A percentile compares a stretch with the other conserved stretches of the same genome.
Evolutionary conservation across 163 green algal genomes (phyloP).

Genomic region (Scenedesmus sp.): DNA sequence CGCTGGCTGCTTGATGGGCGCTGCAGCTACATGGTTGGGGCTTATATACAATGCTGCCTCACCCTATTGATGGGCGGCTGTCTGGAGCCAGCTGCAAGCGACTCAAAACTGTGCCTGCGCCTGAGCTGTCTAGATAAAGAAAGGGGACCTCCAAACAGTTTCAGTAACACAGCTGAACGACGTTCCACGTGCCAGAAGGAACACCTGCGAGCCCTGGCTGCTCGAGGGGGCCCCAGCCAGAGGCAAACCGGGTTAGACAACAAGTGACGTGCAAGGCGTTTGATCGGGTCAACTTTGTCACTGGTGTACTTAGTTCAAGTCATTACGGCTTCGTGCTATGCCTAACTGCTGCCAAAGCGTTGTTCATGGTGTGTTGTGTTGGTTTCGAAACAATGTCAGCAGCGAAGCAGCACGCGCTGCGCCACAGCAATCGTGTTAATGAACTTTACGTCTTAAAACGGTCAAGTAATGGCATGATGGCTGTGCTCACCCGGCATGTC

Average conservation of each 20-base stretch:
- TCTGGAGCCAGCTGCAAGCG: not conserved
- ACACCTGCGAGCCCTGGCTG: not conserved
- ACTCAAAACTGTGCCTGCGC: not conserved
- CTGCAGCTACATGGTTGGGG: not conserved
- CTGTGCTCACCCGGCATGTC: not conserved
- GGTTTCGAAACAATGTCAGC: not conserved
- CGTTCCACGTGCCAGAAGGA: not conserved
- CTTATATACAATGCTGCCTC: not conserved
- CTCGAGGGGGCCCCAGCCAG: not conserved
- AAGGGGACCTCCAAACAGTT: not conserved
- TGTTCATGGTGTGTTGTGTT: slow-evolving; percentile 2
- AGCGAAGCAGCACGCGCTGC: not conserved
- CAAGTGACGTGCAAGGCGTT: not conserved
- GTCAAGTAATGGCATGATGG: not conserved
- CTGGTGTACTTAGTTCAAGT: not conserved
- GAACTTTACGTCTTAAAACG: not conserved
- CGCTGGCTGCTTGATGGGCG: not conserved
- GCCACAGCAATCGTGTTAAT: not conserved
- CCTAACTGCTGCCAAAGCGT: not conserved
- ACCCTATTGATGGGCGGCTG: not conserved
- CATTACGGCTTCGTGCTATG: not conserved
- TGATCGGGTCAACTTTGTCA: not conserved
- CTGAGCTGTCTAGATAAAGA: not conserved
- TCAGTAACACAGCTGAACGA: no score
- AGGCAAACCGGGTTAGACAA: not conserved